Base-by-base conservation (phyloP, 441 rosid species). In the Pelargonium exstipulatum region DNA sequence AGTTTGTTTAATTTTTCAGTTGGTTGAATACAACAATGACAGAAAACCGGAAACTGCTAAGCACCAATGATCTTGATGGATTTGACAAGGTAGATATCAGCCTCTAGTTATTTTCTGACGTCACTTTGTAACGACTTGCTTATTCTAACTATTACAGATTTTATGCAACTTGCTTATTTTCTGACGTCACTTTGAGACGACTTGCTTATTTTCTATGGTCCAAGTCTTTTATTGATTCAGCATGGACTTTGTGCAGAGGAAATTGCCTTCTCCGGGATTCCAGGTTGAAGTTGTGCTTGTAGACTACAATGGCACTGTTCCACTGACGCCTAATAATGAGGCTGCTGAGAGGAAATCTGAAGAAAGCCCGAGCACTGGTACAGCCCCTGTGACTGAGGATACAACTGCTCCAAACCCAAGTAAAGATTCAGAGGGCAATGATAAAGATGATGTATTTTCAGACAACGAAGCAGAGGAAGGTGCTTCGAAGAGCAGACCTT, bases 1-100 rank as follows among this genome's bases (percentile, higher is more conserved):
- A 35, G 37, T 17, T 40, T 60, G 49, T 64, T 67, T 13, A 55
- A 60, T 17, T 26, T 77, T 72, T 46, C 87, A 95, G 99, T 70
- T 95, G 99, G 99, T 78, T 92, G 69, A 95, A 95, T 85, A 92
- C 99, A 14, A 87, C 93, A 37, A 89, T 92, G 88, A 84, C 85
- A 80, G 99, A 95, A 75, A 95, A 95, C 74, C 84, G 99, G 78
- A 87, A 84, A 74, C 65, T 89, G 63, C 80, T 95, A 20, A 85
- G 73, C 77, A 83, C 92, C 43, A 65, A 78, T 9, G 98, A 95
- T 69, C 88, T 95, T 65, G 99, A 95, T 68, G 87, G 92, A 60
- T 95, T 95, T 65, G 96, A 92, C 73, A 95, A 95, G 95, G 99
- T 95, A 85, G 74, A 40, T 51, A 16, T 51, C 8, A 37, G 42